phyloP scores from a whole-genome alignment of 208 protist genomes.

The Trypanosoma conorhini region DNA sequence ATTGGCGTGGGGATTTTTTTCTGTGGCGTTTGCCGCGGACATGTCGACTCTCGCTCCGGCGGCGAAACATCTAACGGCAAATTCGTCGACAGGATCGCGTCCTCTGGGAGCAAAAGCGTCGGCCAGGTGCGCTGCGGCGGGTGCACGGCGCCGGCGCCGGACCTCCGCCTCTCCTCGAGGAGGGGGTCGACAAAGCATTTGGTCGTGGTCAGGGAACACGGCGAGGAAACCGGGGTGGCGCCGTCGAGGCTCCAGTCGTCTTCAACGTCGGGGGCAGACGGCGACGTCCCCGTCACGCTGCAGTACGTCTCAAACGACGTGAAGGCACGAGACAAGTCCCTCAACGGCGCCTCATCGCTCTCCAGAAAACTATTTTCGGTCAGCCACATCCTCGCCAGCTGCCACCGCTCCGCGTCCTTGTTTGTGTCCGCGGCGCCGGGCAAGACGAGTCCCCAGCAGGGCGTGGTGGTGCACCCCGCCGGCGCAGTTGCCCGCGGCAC shows the following conservation, averaged over 20 bases:
- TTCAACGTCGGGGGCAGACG: not conserved
- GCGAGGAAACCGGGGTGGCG: not conserved
- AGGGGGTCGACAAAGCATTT: not conserved
- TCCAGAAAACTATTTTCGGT: conserved; percentile 22
- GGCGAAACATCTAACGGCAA: not conserved
- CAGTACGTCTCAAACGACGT: conserved; percentile 13
- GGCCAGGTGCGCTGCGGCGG: not conserved
- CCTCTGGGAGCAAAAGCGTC: not conserved
- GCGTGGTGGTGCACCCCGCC: too few relatives aligned
- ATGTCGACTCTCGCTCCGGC: conserved; percentile 1
- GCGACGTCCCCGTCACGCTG: conserved; percentile 1
- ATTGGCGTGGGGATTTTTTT: not conserved
- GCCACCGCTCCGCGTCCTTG: not conserved
- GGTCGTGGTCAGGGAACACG: not conserved
- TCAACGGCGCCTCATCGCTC: not conserved
- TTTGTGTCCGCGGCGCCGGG: not conserved
- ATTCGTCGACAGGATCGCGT: not conserved
- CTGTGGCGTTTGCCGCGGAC: not conserved
- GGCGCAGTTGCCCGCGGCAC: not conserved
- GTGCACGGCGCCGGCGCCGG: not conserved
- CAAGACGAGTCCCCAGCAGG: conserved; percentile 22
- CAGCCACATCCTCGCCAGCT: conserved; percentile 21
- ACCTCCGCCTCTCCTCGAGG: not conserved
- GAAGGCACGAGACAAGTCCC: not conserved
- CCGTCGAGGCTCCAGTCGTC: not conserved